These are phyloP conservation scores for Cordyceps sp. DNA, from an alignment of 2,329 filamentous ascomycete genomes.

Conservation along the genomic window DNA sequence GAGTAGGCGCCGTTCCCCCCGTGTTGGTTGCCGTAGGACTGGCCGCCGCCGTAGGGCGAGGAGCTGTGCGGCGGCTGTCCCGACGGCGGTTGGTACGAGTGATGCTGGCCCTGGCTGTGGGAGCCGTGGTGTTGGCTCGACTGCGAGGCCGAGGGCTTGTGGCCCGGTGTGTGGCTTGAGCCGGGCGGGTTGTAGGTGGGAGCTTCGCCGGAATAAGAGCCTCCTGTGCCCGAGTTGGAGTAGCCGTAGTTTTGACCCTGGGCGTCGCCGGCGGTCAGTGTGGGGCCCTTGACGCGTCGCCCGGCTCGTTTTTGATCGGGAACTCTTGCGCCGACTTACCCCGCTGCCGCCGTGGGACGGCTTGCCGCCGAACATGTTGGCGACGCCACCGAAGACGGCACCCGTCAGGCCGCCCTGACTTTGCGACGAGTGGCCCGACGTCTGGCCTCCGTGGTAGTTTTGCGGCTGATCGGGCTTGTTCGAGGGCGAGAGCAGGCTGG, in stretches of 20 bases:
- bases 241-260: conserved; percentile 46
- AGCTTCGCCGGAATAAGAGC: conserved; percentile 44
- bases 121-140: conserved; percentile 11
- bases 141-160: conserved; percentile 10
- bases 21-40: conserved; percentile 8
- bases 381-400: conserved; percentile 36
- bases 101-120: conserved; percentile 7
- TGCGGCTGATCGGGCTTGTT: conserved; percentile 28
- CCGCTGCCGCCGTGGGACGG: conserved; percentile 14
- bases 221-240: conserved; percentile 34
- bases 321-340: conserved; percentile 8
- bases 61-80: conserved; percentile 5
- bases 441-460: conserved; percentile 32
- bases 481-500: conserved; percentile 32
- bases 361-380: conserved; percentile 34
- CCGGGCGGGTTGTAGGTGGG: conserved; percentile 28
- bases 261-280: conserved; percentile 4
- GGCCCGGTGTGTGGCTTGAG: conserved; percentile 9
- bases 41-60: conserved; percentile 7
- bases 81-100: conserved; percentile 8
- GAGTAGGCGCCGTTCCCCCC: conserved; percentile 6
- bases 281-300: too few species aligned
- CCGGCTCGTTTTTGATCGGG: too few species aligned
- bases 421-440: conserved; percentile 15
- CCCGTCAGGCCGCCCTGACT: conserved; percentile 33